A percentile compares a stretch with the other conserved stretches of the same genome.
These are phyloP conservation scores for Nemania bipapillata DNA, from an alignment of 2,329 filamentous ascomycete genomes.

Conservation along the genomic window DNA sequence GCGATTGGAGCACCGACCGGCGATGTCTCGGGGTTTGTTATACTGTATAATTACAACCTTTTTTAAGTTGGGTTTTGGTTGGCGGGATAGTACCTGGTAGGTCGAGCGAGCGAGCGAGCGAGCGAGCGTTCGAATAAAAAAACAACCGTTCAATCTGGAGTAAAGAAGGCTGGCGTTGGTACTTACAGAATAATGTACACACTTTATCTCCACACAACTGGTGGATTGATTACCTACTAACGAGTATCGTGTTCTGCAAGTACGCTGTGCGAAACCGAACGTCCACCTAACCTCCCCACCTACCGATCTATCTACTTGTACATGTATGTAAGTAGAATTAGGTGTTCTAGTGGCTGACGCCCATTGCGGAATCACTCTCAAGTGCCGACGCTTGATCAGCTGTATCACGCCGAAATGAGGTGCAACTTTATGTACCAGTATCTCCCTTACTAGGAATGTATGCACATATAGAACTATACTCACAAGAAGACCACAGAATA, in stretches of 20 bases:
- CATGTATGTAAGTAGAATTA: too few relatives aligned
- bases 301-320: too few relatives aligned
- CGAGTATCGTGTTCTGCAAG: background rate
- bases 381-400: conserved; percentile 33
- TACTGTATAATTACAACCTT: background rate
- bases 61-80: background rate
- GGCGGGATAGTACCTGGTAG: conserved; percentile 6
- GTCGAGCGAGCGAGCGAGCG: too few relatives aligned
- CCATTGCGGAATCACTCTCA: conserved; percentile 17
- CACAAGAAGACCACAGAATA: too few relatives aligned
- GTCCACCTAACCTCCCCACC: background rate
- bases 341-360: conserved; percentile 29
- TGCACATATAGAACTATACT: too few relatives aligned
- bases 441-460: background rate
- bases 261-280: conserved; percentile 17
- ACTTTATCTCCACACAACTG: too few relatives aligned
- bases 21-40: conserved; percentile 12
- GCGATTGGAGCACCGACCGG: conserved; percentile 2
- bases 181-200: background rate
- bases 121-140: too few relatives aligned
- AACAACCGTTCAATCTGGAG: too few relatives aligned
- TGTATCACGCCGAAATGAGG: conserved; percentile 14
- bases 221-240: background rate
- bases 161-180: background rate
- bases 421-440: background rate